Evolutionary conservation across 2,329 filamentous ascomycete genomes (phyloP).

Genomic region (Paraphoma chrysanthemicola): DNA sequence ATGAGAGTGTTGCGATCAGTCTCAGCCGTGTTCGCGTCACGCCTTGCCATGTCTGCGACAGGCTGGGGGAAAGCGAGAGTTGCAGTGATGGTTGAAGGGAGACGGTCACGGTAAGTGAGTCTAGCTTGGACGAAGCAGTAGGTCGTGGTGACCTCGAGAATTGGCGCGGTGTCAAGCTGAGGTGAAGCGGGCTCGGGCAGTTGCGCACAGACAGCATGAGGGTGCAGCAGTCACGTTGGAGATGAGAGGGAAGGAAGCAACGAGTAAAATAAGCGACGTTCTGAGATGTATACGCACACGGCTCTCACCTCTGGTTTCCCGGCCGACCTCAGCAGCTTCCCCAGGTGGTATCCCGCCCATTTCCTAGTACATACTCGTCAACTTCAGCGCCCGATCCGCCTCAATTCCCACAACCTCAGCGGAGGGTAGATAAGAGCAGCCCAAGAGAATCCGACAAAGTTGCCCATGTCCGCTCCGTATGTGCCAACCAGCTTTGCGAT

Average conservation of each 20-base stretch:
- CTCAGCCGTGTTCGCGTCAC: neutral
- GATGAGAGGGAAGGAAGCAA: neutral
- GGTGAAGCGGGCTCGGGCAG: neutral
- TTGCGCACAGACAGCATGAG: too few relatives aligned
- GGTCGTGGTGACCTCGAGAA: too few relatives aligned
- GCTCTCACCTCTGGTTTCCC: too few relatives aligned
- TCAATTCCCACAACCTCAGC: conserved; percentile 60
- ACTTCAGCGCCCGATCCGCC: conserved; percentile 55
- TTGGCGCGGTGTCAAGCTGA: neutral
- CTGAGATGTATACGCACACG: too few relatives aligned
- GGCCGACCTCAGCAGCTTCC: too few relatives aligned
- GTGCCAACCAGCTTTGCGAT: conserved; percentile 64
- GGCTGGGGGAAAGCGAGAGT: neutral
- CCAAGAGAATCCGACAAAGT: conserved; percentile 67
- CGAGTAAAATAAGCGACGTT: neutral
- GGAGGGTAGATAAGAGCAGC: conserved; percentile 64
- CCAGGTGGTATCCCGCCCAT: too few relatives aligned
- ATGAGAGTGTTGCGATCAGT: conserved; percentile 18
- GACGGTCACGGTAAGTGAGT: too few relatives aligned
- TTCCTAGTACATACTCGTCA: neutral
- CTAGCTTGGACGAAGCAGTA: too few relatives aligned
- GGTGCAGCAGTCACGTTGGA: neutral
- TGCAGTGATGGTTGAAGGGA: too few relatives aligned
- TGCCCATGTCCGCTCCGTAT: conserved; percentile 67
- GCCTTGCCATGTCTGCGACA: neutral